Conservation (phyloP, 2,329 filamentous ascomycete species). For the Cladosporium halotolerans region DNA sequence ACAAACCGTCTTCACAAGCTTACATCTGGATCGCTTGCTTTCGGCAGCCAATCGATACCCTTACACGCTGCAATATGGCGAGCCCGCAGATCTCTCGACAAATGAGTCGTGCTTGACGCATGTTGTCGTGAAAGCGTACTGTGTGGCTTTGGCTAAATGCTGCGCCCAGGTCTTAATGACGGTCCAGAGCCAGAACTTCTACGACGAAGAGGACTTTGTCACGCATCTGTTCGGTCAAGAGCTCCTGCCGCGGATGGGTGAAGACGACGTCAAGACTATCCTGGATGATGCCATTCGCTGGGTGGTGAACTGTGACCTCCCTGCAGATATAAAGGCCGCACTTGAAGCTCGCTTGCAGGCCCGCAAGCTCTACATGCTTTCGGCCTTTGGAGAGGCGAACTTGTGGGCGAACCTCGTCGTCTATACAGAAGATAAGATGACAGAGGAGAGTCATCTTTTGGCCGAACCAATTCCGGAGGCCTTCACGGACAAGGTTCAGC, state of each 20-base stretch:
- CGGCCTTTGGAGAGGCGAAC: constrained; percentile 35
- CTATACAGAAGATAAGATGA: constrained; percentile 41
- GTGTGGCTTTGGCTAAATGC: constrained; percentile 73
- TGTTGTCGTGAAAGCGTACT: constrained; percentile 74
- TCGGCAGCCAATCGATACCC: constrained; percentile 49
- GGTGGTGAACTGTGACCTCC: constrained; percentile 6
- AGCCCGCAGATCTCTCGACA: constrained; percentile 2
- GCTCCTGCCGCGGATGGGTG: constrained; percentile 60
- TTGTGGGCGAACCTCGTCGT: constrained; percentile 27
- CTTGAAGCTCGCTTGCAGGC: constrained; percentile 53
- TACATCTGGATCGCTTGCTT: constrained; percentile 80
- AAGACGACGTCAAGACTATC: constrained; percentile 49
- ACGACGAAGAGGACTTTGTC: constrained; percentile 97
- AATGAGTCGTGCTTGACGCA: constrained; percentile 28
- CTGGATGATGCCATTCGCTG: constrained; percentile 52
- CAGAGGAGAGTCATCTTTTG: constrained; percentile 49
- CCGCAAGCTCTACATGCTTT: constrained; percentile 56
- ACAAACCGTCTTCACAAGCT: constrained; percentile 86
- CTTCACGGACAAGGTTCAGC: constrained; percentile 85
- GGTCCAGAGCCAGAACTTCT: constrained; percentile 79
- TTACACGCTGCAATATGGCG: constrained; percentile 51
- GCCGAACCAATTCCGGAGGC: constrained; percentile 65
- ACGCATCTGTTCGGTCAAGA: constrained; percentile 82
- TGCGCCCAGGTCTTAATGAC: constrained; percentile 72
- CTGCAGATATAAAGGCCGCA: constrained; percentile 17